A percentile compares a stretch with the other conserved stretches of the same genome.
Conservation (phyloP, 2,329 filamentous ascomycete genomes). For the Neofusicoccum cordaticola region DNA sequence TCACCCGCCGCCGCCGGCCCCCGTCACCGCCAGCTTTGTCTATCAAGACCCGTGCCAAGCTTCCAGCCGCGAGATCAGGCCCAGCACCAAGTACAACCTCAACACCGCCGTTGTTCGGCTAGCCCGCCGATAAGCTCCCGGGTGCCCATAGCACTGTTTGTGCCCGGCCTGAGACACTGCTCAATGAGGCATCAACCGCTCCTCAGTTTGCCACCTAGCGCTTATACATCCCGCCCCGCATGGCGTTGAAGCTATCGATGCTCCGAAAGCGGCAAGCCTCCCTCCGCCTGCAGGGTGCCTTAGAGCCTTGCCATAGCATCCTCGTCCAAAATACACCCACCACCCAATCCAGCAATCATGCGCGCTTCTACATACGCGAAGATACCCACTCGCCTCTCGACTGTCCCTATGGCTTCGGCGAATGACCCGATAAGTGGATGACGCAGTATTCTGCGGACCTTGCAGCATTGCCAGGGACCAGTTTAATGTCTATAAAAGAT, state of each 20-base stretch:
- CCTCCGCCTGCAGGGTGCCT: constrained; percentile 1
- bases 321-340: neutral
- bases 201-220: neutral
- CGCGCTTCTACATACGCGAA: neutral
- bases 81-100: neutral
- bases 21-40: neutral
- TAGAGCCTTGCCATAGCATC: neutral
- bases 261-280: neutral
- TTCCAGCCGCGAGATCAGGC: neutral
- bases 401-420: constrained; percentile 6
- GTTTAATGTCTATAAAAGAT: constrained; percentile 3
- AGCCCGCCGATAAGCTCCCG: neutral
- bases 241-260: neutral
- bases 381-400: neutral
- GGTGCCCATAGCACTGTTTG: neutral
- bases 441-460: neutral
- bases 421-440: constrained; percentile 13
- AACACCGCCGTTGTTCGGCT: neutral
- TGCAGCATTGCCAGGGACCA: neutral
- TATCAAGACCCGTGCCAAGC: neutral
- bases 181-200: neutral
- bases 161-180: neutral
- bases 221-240: neutral
- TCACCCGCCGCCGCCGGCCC: neutral
- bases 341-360: constrained; percentile 6